These are phyloP conservation scores for Fusarium sp. DNA, from an alignment of 2,329 filamentous ascomycete species.

Conservation along the genomic window DNA sequence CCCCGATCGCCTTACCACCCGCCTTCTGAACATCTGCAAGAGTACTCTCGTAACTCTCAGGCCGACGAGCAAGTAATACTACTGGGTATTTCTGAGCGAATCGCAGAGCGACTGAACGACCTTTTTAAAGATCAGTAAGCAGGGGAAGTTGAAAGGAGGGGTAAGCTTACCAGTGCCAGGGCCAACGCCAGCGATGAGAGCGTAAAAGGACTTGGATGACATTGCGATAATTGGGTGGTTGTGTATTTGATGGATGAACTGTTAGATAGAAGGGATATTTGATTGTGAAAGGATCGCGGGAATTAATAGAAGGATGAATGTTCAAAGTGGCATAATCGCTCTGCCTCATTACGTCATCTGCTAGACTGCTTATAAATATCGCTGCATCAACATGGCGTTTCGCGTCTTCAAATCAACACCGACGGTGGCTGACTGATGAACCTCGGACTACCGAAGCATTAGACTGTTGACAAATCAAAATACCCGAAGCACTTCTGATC, in stretches of 20 bases:
- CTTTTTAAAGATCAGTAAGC: conserved; percentile 38
- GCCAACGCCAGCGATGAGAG: conserved; percentile 78
- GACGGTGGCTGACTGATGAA: not conserved
- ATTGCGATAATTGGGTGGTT: not conserved
- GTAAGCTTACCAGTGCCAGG: conserved; percentile 65
- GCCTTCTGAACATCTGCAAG: conserved; percentile 73
- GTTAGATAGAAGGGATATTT: not conserved
- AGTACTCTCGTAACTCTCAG: conserved; percentile 72
- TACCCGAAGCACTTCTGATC: not conserved
- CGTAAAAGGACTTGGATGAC: conserved; percentile 61
- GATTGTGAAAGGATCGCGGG: not conserved
- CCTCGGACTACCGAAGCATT: not conserved
- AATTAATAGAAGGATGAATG: not conserved
- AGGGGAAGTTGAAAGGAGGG: not conserved
- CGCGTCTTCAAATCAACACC: not conserved
- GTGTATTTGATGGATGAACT: not conserved
- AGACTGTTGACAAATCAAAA: not conserved
- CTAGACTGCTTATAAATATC: conserved; percentile 31
- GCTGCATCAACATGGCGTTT: not conserved
- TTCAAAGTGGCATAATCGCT: conserved; percentile 4
- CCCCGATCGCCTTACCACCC: conserved; percentile 77
- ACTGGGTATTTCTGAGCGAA: conserved; percentile 76
- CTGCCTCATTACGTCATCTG: conserved; percentile 30
- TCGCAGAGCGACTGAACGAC: conserved; percentile 62
- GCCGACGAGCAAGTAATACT: conserved; percentile 76